Percentiles rank a stretch among this genome's conserved stretches.
Evolutionary conservation across 192 early-diverging fungal genomes (phyloP).

Genomic region (Endogone sp.): DNA sequence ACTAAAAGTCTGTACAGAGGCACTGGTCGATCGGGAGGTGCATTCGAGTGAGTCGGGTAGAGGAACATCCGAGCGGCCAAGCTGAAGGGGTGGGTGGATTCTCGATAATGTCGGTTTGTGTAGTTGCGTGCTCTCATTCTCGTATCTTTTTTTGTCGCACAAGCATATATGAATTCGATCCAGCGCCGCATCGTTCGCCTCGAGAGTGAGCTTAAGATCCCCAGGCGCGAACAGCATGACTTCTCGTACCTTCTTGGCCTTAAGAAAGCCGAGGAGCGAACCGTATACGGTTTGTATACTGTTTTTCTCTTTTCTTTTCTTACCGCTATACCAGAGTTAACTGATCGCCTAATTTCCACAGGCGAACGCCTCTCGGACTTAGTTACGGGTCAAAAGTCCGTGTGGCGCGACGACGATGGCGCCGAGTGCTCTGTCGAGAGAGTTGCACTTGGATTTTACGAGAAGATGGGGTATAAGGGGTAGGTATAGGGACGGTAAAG

Average conservation of each 20-base stretch:
- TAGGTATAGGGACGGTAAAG: background rate
- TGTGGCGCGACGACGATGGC: constrained; percentile 44
- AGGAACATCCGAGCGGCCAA: too few relatives aligned
- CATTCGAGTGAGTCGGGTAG: constrained; percentile 39
- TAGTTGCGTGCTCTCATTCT: too few relatives aligned
- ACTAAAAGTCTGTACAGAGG: constrained; percentile 53
- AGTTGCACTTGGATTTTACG: constrained; percentile 60
- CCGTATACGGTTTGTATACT: constrained; percentile 22
- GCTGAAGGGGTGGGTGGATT: too few relatives aligned
- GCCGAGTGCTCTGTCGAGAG: constrained; percentile 64
- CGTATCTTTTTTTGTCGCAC: background rate
- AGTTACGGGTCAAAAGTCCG: constrained; percentile 38
- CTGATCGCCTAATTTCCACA: background rate
- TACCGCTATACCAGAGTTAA: background rate
- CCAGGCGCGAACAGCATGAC: constrained; percentile 44
- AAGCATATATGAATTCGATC: constrained; percentile 35
- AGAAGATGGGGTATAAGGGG: constrained; percentile 55
- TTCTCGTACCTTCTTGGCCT: constrained; percentile 37
- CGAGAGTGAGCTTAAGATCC: constrained; percentile 37
- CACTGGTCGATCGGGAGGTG: constrained; percentile 52
- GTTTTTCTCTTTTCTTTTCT: background rate
- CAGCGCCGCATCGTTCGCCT: constrained; percentile 41
- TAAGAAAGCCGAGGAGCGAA: constrained; percentile 28
- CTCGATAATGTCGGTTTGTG: too few relatives aligned
- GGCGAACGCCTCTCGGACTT: constrained; percentile 26